A percentile compares a stretch with the other conserved stretches of the same genome.
phyloP scores from a whole-genome alignment of 371 early-diverging fungal species.

The Capillidium heterosporum region DNA sequence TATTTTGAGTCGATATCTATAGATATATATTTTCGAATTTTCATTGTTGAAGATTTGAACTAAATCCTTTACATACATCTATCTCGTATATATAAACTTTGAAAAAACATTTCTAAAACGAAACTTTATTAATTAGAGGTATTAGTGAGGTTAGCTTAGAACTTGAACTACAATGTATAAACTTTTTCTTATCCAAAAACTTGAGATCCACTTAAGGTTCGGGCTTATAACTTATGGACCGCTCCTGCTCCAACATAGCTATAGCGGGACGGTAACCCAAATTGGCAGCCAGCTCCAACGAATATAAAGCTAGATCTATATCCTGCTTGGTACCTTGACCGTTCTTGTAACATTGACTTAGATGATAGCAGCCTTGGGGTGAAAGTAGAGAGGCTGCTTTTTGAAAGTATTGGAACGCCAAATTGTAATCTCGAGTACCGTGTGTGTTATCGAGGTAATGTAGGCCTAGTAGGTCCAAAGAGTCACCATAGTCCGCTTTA shows the following conservation, averaged over 20 bases:
- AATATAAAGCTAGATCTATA: neutral
- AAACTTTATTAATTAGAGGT: too few relatives aligned
- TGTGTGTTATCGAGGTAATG: neutral
- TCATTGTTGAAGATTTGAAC: too few relatives aligned
- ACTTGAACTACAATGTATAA: too few relatives aligned
- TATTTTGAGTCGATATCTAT: too few relatives aligned
- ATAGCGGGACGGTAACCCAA: conserved; percentile 1
- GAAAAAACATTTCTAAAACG: too few relatives aligned
- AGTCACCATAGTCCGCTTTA: neutral
- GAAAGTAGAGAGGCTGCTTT: neutral
- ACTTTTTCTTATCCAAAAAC: too few relatives aligned
- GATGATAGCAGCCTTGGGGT: neutral
- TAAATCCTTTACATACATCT: too few relatives aligned
- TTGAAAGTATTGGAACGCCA: neutral
- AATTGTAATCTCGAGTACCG: neutral
- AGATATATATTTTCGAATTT: too few relatives aligned
- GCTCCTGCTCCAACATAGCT: neutral
- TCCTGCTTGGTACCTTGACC: neutral
- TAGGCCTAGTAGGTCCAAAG: neutral
- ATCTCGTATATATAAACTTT: too few relatives aligned
- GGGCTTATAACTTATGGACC: too few relatives aligned
- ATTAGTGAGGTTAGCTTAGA: too few relatives aligned
- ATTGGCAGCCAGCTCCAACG: neutral
- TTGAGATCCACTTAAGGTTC: too few relatives aligned
- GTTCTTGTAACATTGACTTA: neutral